Conservation (phyloP, 495 filamentous ascomycete species). For the Lophiostoma macrostomum region DNA sequence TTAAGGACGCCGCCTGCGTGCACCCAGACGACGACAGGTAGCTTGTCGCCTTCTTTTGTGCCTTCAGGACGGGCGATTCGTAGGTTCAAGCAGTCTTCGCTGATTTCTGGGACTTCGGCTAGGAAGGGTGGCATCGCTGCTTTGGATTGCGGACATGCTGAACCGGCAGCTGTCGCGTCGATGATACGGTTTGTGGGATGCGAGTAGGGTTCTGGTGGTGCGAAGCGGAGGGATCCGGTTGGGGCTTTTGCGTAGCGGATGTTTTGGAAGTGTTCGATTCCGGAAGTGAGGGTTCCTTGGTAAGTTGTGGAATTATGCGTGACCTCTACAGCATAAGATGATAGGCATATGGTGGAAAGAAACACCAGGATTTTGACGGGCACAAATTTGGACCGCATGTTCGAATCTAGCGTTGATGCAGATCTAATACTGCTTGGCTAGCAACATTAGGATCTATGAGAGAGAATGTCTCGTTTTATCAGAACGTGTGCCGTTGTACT, state of each 20-base stretch:
- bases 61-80: slow-evolving; percentile 4
- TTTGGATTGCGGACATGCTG: slow-evolving; percentile 10
- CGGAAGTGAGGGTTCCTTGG: too few relatives aligned
- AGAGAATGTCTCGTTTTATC: too few relatives aligned
- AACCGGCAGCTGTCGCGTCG: slow-evolving; percentile 6
- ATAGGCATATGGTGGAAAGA: too few relatives aligned
- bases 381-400: too few relatives aligned
- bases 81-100: slow-evolving; percentile 20
- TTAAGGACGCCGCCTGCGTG: slow-evolving; percentile 16
- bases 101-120: not conserved
- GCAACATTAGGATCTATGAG: too few relatives aligned
- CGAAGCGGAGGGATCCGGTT: slow-evolving; percentile 10
- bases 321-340: too few relatives aligned
- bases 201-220: slow-evolving; percentile 8
- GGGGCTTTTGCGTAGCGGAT: slow-evolving; percentile 16
- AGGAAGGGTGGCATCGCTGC: slow-evolving; percentile 13
- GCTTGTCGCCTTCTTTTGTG: not conserved
- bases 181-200: not conserved
- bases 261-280: slow-evolving; percentile 14
- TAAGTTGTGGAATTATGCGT: too few relatives aligned
- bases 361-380: too few relatives aligned
- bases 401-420: too few relatives aligned
- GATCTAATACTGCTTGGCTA: too few relatives aligned
- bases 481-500: too few relatives aligned
- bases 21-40: slow-evolving; percentile 8